phyloP scores from a whole-genome alignment of 1,284 basidiomycete species.

The Naganishia sp. region DNA sequence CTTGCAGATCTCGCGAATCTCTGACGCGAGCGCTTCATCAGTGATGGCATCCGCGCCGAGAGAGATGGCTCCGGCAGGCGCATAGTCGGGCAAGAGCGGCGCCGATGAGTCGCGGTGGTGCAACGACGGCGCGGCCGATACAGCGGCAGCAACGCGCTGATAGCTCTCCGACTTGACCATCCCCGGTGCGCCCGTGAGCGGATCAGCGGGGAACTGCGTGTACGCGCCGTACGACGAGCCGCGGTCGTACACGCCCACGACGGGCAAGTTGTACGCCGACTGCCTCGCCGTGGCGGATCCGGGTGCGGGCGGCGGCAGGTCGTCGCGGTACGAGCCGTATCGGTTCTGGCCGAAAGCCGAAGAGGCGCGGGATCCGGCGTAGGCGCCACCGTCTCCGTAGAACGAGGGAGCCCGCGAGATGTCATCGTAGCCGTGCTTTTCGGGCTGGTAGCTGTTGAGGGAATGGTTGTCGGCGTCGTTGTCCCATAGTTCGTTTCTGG shows the following conservation, averaged over 20 bases:
- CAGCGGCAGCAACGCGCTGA: not conserved
- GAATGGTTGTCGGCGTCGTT: conserved; percentile 84
- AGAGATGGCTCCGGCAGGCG: conserved; percentile 18
- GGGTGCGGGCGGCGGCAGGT: not conserved
- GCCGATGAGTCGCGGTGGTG: conserved; percentile 21
- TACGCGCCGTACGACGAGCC: conserved; percentile 24
- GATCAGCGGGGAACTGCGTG: conserved; percentile 17
- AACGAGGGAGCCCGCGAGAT: conserved; percentile 59
- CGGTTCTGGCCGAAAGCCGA: conserved; percentile 17
- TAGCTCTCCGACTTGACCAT: conserved; percentile 27
- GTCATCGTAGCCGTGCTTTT: conserved; percentile 57
- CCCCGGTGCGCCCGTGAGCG: conserved; percentile 11
- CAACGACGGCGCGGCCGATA: not conserved
- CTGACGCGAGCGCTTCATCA: conserved; percentile 70
- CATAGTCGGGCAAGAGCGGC: conserved; percentile 19
- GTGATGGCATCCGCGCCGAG: conserved; percentile 35
- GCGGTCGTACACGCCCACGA: conserved; percentile 19
- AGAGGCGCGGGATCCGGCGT: conserved; percentile 22
- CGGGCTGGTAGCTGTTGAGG: conserved; percentile 79
- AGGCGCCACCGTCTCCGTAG: conserved; percentile 75
- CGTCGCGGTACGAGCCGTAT: conserved; percentile 18
- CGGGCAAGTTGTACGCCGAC: conserved; percentile 12
- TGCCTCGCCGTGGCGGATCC: conserved; percentile 1
- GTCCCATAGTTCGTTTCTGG: conserved; percentile 95
- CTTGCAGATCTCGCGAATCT: conserved; percentile 67